Percentiles rank a stretch among this genome's conserved stretches.
Conservation (phyloP, 2,329 filamentous ascomycete species). For the Eurotiales sp. region DNA sequence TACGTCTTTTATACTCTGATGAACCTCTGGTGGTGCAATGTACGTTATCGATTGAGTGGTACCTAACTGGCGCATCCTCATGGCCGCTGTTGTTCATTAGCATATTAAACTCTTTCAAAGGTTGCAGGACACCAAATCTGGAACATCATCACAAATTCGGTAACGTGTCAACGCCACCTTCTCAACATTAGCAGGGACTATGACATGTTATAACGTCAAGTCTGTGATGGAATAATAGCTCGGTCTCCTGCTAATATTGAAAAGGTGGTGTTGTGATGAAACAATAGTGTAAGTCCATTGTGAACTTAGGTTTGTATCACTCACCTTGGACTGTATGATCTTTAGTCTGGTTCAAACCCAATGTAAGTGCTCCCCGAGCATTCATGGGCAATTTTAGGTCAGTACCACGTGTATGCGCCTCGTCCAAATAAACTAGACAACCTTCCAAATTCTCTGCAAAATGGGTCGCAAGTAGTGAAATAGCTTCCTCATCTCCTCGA, state of each 20-base stretch:
- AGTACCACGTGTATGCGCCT: slow-evolving; percentile 59
- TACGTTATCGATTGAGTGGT: slow-evolving; percentile 54
- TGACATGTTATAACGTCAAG: no score
- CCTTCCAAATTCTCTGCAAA: slow-evolving; percentile 51
- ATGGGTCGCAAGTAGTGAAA: slow-evolving; percentile 50
- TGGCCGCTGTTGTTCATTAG: slow-evolving; percentile 54
- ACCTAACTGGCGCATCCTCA: slow-evolving; percentile 60
- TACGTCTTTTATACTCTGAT: slow-evolving; percentile 57
- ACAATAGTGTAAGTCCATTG: no score
- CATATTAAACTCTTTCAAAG: no score
- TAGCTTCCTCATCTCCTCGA: slow-evolving; percentile 29
- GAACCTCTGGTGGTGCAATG: slow-evolving; percentile 57
- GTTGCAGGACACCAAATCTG: no score
- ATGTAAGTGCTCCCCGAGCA: slow-evolving; percentile 52
- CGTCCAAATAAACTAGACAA: slow-evolving; percentile 59
- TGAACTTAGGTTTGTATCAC: no score
- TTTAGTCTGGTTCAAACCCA: slow-evolving; percentile 56
- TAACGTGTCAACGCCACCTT: no score
- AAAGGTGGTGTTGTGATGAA: no score
- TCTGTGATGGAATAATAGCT: no score
- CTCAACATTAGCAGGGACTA: no score
- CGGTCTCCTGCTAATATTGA: no score
- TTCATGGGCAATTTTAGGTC: slow-evolving; percentile 53
- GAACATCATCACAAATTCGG: no score
- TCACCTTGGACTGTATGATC: slow-evolving; percentile 61